Conservation (phyloP, 2,329 filamentous ascomycete species). For the Chaetomium strumarium region DNA sequence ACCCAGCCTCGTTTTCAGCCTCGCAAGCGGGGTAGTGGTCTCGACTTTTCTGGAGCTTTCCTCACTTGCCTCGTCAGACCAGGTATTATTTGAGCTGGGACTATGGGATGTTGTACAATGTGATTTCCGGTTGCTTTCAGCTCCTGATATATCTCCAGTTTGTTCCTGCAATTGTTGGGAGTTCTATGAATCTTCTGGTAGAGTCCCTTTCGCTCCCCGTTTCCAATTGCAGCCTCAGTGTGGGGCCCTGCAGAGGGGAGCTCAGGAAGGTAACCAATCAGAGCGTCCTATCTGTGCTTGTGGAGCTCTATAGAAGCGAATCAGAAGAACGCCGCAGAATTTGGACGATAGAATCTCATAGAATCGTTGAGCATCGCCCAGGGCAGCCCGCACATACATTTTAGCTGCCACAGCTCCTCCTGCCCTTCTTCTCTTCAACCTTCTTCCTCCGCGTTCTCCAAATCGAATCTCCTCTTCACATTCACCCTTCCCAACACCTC, state of each 20-base stretch:
- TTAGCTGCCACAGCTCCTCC: constrained; percentile 28
- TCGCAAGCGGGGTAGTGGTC: constrained; percentile 17
- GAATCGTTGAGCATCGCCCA: constrained; percentile 30
- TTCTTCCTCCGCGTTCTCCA: constrained; percentile 19
- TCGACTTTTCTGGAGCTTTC: constrained; percentile 21
- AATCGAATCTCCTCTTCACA: constrained; percentile 12
- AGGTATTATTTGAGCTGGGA: background rate
- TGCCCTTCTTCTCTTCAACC: constrained; percentile 11
- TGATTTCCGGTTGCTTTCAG: background rate
- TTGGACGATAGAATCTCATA: constrained; percentile 32
- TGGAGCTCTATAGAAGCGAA: constrained; percentile 24
- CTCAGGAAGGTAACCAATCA: constrained; percentile 21
- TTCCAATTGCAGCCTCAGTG: constrained; percentile 20
- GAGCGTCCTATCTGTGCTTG: constrained; percentile 10
- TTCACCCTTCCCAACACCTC: background rate
- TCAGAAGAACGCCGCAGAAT: constrained; percentile 25
- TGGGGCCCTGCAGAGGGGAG: constrained; percentile 15
- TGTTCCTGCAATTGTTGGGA: constrained; percentile 2
- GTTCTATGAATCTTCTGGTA: constrained; percentile 11
- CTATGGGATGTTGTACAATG: background rate
- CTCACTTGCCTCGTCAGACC: background rate
- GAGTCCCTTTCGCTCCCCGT: background rate
- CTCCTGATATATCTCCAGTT: background rate
- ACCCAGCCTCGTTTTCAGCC: constrained; percentile 25
- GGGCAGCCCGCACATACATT: constrained; percentile 27